Evolutionary conservation across 768 basidiomycete species (phyloP).

Genomic region (Dendrothele bispora): DNA sequence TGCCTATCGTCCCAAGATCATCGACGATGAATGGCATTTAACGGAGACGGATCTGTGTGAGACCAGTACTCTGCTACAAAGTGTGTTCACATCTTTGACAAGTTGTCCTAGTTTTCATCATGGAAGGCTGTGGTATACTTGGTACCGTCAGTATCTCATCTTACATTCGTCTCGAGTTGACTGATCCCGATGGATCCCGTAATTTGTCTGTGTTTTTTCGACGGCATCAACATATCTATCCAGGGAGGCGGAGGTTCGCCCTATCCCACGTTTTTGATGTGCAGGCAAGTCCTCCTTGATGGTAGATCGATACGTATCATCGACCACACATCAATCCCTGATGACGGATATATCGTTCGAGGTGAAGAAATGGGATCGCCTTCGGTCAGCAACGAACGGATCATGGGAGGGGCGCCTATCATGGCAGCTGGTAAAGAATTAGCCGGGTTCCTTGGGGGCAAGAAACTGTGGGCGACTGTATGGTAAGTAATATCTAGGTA

Average conservation of each 20-base stretch:
- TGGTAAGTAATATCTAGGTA: conserved; percentile 17
- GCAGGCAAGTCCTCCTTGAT: conserved; percentile 50
- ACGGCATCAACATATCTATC: too few species aligned
- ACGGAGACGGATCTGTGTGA: conserved; percentile 44
- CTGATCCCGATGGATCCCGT: too few species aligned
- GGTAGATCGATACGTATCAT: conserved; percentile 47
- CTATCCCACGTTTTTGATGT: conserved; percentile 48
- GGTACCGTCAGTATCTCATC: conserved; percentile 36
- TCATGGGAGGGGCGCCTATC: conserved; percentile 23
- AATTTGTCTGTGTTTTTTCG: too few species aligned
- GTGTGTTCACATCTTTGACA: too few species aligned
- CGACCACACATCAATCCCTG: conserved; percentile 39
- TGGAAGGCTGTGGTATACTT: conserved; percentile 61
- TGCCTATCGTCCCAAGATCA: conserved; percentile 35
- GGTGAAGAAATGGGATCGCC: conserved; percentile 40
- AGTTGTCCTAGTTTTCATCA: conserved; percentile 56
- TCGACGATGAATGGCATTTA: conserved; percentile 42
- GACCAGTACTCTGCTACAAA: background rate
- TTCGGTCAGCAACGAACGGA: conserved; percentile 28
- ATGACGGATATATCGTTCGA: conserved; percentile 38
- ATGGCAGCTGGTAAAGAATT: conserved; percentile 23
- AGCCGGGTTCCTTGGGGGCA: conserved; percentile 28
- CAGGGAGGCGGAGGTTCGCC: conserved; percentile 64
- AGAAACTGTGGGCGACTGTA: conserved; percentile 28
- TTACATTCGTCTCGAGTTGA: background rate